A percentile compares a stretch with the other conserved stretches of the same genome.
These are phyloP conservation scores for Vanderwaltozyma polyspora DNA, from an alignment of 805 yeast species.

Conservation along the genomic window DNA sequence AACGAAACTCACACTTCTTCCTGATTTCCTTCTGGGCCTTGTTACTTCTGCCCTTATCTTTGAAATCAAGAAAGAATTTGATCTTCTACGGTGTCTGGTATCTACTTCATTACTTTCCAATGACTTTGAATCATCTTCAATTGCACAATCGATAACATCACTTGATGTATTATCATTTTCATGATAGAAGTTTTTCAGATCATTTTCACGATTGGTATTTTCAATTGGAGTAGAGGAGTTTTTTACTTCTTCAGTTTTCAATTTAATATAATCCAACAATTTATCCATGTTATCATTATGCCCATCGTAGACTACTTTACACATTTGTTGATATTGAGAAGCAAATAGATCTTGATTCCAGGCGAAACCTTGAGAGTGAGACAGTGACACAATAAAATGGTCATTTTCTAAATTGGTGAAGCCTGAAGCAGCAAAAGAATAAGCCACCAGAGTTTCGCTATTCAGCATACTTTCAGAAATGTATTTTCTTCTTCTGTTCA, in stretches of 20 bases:
- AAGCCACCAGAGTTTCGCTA: background rate
- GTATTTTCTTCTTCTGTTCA: background rate
- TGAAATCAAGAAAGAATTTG: constrained; percentile 6
- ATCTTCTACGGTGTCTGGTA: too few species aligned
- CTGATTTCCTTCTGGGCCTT: constrained; percentile 20
- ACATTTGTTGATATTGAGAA: constrained; percentile 50
- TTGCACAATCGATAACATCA: too few species aligned
- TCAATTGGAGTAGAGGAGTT: too few species aligned
- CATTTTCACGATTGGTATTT: too few species aligned
- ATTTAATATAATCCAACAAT: background rate
- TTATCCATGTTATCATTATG: constrained; percentile 15
- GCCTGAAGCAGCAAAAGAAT: background rate
- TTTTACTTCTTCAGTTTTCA: too few species aligned
- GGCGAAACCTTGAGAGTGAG: constrained; percentile 60
- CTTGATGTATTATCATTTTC: too few species aligned
- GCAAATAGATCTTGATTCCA: constrained; percentile 76
- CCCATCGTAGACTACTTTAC: constrained; percentile 30
- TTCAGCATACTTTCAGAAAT: background rate
- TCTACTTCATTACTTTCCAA: too few species aligned
- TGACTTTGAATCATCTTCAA: too few species aligned
- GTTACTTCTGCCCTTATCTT: constrained; percentile 7
- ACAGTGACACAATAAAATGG: constrained; percentile 12
- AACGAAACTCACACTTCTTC: constrained; percentile 16
- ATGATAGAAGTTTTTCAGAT: too few species aligned
- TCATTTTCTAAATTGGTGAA: too few species aligned